Base-by-base conservation (phyloP, 257 asterid species). In the Parsonsia alboflavescens region DNA sequence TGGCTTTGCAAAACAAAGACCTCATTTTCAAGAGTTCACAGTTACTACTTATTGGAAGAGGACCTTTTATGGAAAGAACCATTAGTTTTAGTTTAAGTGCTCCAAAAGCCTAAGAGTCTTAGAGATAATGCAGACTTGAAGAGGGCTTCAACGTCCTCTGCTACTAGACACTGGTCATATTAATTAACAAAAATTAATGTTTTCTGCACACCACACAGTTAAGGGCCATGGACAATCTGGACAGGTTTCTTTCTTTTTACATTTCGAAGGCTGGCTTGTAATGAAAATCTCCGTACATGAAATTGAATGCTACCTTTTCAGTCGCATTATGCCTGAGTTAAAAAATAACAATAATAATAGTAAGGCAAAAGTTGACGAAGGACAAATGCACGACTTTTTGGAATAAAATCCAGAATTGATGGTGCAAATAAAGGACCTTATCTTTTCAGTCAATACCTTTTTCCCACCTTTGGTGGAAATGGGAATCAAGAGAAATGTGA, bases 131-230 rank as follows among this genome's bases (percentile, higher is more conserved):
- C 10, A 71, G 24, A 56, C 53, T 12, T 22, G 68, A 56, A 30
- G 65, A 22, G 6, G 36, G 58, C 10, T 52, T 8, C 62, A 41
- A 42, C 42, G 28, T 8, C 39, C 21, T 54, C 68, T 42, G 61
- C 58, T 39, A 22, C 24, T 2, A 48, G 0, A 66, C 67, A 28
- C 36, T 28, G 49, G 21, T n/a, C 62, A 30, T 63, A 46, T 17
- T 62, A 46, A 73, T n/a, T 73, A 49, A 10, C 61, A 45, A 73
- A 45, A 73, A 45, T 73, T 30, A 73, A 61, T 73, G 62, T 46
- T 13, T 13, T 2, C 59, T 61, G 77, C 49, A 17, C n/a, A n/a
- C 45, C n/a, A 68, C 16, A 30, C 73, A 69, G 26, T 46, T 2
- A 69, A 46, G 59, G 73, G 11, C 70, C 28, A 21, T 19, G 70